Evolutionary conservation across 83 land plant species (phyloP).

Genomic region (Picea abies): DNA sequence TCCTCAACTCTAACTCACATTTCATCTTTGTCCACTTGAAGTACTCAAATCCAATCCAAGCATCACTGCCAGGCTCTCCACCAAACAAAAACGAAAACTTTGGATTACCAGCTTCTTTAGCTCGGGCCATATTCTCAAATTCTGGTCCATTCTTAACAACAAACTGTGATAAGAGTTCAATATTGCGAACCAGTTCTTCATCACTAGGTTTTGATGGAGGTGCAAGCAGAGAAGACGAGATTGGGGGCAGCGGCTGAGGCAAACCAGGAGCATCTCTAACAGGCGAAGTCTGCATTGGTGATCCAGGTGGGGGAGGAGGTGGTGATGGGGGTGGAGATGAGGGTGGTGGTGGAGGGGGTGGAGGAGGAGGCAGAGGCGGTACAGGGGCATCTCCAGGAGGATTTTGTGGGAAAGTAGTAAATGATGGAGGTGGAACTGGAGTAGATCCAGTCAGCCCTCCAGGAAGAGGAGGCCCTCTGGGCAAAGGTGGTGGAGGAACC

Average conservation of each 20-base stretch:
- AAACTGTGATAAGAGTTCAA: constrained; percentile 53
- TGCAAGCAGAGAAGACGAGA: neutral
- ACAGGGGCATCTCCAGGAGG: constrained; percentile 21
- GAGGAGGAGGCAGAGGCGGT: constrained; percentile 26
- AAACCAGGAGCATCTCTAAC: neutral
- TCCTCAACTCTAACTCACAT: constrained; percentile 14
- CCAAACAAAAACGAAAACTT: constrained; percentile 70
- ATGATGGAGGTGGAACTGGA: constrained; percentile 2
- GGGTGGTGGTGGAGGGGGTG: constrained; percentile 36
- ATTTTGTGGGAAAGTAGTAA: constrained; percentile 4
- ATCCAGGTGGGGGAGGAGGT: constrained; percentile 22
- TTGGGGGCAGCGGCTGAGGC: neutral
- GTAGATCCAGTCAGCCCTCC: neutral
- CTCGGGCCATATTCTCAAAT: constrained; percentile 45
- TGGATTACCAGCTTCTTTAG: constrained; percentile 44
- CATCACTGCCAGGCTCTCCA: constrained; percentile 67
- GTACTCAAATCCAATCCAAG: constrained; percentile 52
- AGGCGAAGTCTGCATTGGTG: neutral
- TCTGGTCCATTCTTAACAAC: constrained; percentile 47
- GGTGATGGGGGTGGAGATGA: constrained; percentile 21
- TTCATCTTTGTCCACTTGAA: constrained; percentile 68
- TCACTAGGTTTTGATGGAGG: constrained; percentile 53
- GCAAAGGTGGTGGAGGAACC: constrained; percentile 12
- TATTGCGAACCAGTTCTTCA: constrained; percentile 46
- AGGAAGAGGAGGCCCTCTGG: neutral